Conservation (phyloP, 208 protist species). For the Angomonas deanei region DNA sequence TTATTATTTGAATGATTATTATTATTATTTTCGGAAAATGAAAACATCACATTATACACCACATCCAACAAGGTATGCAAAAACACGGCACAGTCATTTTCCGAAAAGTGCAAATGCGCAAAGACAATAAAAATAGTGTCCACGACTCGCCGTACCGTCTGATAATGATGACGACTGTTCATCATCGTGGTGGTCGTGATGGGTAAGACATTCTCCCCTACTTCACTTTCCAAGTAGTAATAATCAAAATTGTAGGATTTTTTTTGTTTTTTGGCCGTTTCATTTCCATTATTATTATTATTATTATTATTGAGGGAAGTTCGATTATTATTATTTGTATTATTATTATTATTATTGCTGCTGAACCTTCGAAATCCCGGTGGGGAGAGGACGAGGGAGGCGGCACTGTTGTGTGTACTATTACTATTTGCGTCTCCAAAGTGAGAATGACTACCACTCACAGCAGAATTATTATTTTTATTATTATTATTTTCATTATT, state of each 20-base stretch:
- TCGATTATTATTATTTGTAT: neutral
- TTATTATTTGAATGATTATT: neutral
- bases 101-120: conserved; percentile 40
- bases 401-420: neutral
- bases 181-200: neutral
- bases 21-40: neutral
- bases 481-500: conserved; percentile 9
- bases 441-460: neutral
- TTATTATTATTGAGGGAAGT: conserved; percentile 1
- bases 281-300: conserved; percentile 5
- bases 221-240: conserved; percentile 1
- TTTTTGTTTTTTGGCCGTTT: neutral
- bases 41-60: conserved; percentile 31
- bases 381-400: neutral
- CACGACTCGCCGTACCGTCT: neutral
- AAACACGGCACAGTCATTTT: conserved; percentile 24
- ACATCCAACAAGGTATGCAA: conserved; percentile 26
- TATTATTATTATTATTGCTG: too few relatives aligned
- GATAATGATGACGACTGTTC: neutral
- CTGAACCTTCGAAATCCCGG: neutral
- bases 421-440: neutral
- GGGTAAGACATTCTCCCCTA: neutral
- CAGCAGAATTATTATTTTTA: conserved; percentile 7
- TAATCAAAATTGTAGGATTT: neutral
- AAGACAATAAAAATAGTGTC: conserved; percentile 13